Evolutionary conservation across 257 asterid genomes (phyloP).

Genomic region (Prunella vulgaris): DNA sequence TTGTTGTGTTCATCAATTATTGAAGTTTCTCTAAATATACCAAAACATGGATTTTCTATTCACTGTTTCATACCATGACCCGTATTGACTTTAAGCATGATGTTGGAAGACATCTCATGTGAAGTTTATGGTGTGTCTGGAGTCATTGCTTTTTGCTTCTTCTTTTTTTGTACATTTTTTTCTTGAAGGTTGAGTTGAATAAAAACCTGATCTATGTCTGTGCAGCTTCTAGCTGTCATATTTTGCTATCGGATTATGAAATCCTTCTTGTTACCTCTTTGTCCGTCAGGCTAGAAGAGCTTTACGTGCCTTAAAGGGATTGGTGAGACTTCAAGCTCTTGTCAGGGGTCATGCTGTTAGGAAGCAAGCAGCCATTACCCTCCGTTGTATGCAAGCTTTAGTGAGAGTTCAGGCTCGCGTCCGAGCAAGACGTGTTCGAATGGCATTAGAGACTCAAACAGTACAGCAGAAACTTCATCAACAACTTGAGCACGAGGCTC

Average conservation of each 20-base stretch:
- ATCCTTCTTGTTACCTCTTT: neutral
- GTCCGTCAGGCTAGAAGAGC: slow-evolving; percentile 88
- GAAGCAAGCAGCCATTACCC: slow-evolving; percentile 93
- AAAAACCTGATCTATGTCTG: neutral
- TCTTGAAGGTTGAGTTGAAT: neutral
- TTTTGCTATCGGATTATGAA: slow-evolving; percentile 2
- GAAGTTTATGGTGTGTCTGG: neutral
- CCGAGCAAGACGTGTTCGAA: slow-evolving; percentile 93
- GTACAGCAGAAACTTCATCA: slow-evolving; percentile 67
- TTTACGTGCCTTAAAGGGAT: slow-evolving; percentile 90
- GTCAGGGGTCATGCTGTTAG: slow-evolving; percentile 99
- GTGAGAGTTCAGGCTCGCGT: slow-evolving; percentile 99
- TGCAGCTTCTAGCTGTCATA: neutral
- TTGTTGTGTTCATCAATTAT: neutral
- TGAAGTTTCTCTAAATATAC: neutral
- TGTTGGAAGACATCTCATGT: neutral
- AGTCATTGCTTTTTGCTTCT: slow-evolving; percentile 9
- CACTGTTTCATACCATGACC: neutral
- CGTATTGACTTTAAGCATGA: neutral
- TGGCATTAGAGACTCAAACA: slow-evolving; percentile 81
- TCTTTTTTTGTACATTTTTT: neutral
- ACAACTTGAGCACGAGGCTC: slow-evolving; percentile 73
- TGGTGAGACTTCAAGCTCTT: slow-evolving; percentile 99
- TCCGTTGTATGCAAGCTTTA: slow-evolving; percentile 98
- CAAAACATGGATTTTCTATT: neutral